These are phyloP conservation scores for Rhodotorula sp. DNA, from an alignment of 1,284 basidiomycete species.

Conservation along the genomic window DNA sequence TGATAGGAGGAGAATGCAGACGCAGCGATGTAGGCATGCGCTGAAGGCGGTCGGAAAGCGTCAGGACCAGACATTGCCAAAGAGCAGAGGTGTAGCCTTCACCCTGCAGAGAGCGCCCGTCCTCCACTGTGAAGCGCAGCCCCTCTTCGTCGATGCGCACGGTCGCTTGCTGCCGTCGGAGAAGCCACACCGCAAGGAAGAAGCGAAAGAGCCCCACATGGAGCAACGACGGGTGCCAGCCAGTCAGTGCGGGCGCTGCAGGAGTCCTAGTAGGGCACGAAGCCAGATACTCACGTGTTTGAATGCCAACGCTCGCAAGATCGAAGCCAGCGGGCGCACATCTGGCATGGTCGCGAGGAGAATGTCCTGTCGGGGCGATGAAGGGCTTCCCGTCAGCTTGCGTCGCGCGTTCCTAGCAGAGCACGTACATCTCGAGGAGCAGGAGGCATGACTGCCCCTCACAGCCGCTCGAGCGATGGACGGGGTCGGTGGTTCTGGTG, in stretches of 20 bases:
- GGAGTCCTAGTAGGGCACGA: no score
- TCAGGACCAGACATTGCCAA: neutral
- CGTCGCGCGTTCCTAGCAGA: no score
- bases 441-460: no score
- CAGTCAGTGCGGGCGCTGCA: neutral
- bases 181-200: neutral
- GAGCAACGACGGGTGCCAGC: neutral
- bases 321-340: conserved; percentile 41
- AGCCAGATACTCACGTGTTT: conserved; percentile 6
- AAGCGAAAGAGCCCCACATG: neutral
- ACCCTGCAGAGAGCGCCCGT: conserved; percentile 58
- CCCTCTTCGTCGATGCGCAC: conserved; percentile 70
- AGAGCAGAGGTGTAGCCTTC: neutral
- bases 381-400: no score
- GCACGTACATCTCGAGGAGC: no score
- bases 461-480: no score
- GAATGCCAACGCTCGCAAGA: conserved; percentile 42
- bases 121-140: conserved; percentile 81
- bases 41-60: conserved; percentile 53
- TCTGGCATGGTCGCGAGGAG: conserved; percentile 36
- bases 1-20: conserved; percentile 75
- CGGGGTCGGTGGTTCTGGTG: no score
- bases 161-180: conserved; percentile 65
- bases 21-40: conserved; percentile 78
- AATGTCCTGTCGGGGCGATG: conserved; percentile 6